Evolutionary conservation across 2,329 filamentous ascomycete species (phyloP).

Genomic region (Cryphonectria nitschkei): DNA sequence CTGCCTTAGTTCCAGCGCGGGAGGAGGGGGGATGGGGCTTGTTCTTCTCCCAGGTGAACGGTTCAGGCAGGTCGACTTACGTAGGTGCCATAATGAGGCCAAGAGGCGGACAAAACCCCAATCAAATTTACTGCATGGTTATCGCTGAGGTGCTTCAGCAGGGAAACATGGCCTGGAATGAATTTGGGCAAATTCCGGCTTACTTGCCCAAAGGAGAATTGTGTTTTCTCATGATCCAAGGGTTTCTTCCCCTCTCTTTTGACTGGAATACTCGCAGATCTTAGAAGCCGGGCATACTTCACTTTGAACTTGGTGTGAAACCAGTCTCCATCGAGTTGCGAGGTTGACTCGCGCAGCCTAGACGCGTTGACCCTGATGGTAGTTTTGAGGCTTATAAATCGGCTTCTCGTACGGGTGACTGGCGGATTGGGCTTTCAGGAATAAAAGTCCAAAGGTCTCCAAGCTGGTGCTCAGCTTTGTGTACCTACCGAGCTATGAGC

Average conservation of each 20-base stretch:
- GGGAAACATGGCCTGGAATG: not conserved
- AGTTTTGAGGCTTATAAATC: not conserved
- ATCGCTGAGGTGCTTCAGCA: too few relatives aligned
- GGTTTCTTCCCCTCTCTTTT: not conserved
- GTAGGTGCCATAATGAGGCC: not conserved
- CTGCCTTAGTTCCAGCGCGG: not conserved
- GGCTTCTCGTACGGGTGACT: too few relatives aligned
- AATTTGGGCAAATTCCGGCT: constrained; percentile 1
- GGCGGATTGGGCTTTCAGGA: too few relatives aligned
- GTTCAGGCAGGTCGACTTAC: not conserved
- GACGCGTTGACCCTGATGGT: too few relatives aligned
- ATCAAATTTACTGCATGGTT: not conserved
- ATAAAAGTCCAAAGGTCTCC: not conserved
- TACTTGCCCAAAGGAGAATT: not conserved
- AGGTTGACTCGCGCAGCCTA: too few relatives aligned
- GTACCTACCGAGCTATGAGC: too few relatives aligned
- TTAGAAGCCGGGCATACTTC: not conserved
- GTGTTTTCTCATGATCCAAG: not conserved
- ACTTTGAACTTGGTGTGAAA: not conserved
- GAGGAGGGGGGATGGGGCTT: not conserved
- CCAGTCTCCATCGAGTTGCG: too few relatives aligned
- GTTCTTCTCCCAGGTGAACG: not conserved
- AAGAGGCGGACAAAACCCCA: not conserved
- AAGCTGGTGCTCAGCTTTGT: not conserved
- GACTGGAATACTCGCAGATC: not conserved